These are phyloP conservation scores for Fusarium hostae DNA, from an alignment of 2,329 filamentous ascomycete genomes.

Conservation along the genomic window DNA sequence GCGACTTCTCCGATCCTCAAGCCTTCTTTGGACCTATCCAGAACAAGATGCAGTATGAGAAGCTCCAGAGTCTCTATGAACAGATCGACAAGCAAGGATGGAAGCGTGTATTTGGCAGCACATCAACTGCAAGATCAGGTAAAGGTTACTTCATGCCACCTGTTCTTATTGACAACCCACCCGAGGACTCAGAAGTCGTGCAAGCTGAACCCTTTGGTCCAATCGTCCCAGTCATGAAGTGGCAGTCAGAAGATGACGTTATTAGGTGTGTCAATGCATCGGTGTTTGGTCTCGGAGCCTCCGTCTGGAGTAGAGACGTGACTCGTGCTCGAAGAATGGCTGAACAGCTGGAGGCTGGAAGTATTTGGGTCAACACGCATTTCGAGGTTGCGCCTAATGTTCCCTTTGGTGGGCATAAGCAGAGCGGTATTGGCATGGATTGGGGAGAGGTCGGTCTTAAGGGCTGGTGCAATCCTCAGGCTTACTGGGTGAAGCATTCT, in stretches of 20 bases:
- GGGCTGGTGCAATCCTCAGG: constrained; percentile 13
- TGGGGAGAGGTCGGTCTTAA: constrained; percentile 48
- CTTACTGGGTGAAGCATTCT: constrained; percentile 6
- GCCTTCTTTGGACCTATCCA: constrained; percentile 65
- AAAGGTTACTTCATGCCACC: constrained; percentile 68
- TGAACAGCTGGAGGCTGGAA: constrained; percentile 64
- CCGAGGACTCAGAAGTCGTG: constrained; percentile 66
- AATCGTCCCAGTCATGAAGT: constrained; percentile 71
- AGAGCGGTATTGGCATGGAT: constrained; percentile 62
- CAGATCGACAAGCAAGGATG: constrained; percentile 56
- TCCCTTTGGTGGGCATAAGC: constrained; percentile 63
- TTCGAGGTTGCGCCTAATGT: constrained; percentile 52
- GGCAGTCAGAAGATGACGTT: constrained; percentile 70
- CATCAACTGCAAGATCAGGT: constrained; percentile 10
- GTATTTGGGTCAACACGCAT: constrained; percentile 68
- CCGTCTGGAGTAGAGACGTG: constrained; percentile 67
- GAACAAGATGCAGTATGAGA: constrained; percentile 67
- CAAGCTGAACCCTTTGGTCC: constrained; percentile 65
- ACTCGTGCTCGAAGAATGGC: constrained; percentile 63
- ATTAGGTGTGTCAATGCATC: constrained; percentile 63
- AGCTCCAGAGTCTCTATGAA: constrained; percentile 53
- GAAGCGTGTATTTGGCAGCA: constrained; percentile 54
- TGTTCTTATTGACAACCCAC: constrained; percentile 70
- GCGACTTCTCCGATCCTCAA: constrained; percentile 55
- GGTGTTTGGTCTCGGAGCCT: constrained; percentile 65